Evolutionary conservation across 1,139 yeast genomes (phyloP), one percentile per base, ranked within the genome.

Genomic region (Scheffersomyces cryptocercus): DNA sequence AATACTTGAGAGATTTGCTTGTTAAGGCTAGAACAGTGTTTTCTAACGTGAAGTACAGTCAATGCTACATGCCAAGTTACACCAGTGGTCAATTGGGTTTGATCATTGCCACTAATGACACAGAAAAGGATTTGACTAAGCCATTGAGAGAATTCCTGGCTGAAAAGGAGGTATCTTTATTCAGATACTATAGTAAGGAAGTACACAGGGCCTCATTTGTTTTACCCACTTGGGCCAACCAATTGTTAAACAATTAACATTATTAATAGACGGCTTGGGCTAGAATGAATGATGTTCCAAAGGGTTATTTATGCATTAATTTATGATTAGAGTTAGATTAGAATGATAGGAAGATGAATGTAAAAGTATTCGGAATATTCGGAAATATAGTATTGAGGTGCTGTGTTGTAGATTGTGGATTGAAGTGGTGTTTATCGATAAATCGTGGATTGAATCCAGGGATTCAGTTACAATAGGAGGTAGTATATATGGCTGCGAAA

Each of bases 21-120:
- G 52, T 62, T 31, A 82, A 84, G 43, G 88, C 93, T 51, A 64
- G 70, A 40, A 61, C 69, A 31, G 96, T 91, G n/a, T 93, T 93
- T 69, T 77, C 84, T 16, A 81, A 79, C 48, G 95, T 85, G n/a
- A 77, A 79, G 53, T 88, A 88, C 64, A 79, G 89, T 49, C 88
- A 88, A 64, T 85, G 96, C 54, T 87, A 93, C 56, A 93, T 91
- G 67, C 99, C 99, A 39, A 85, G 95, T 12, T 91, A 91, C 65
- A 91, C 99, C n/a, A 85, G 96, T 7, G 99, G 99, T 29, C 97
- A 90, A 67, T 77, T 93, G 50, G 97, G 97, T 1, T 75, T 93
- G 50, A 78, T 93, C 70, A 80, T 91, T 35, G 91, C 96, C 53
- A 77, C 88, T 49, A 88, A 85, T 62, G 81, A 84, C 55, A 54